These are phyloP conservation scores for Entomortierella beljakovae DNA, from an alignment of 192 early-diverging fungal genomes.

Conservation along the genomic window DNA sequence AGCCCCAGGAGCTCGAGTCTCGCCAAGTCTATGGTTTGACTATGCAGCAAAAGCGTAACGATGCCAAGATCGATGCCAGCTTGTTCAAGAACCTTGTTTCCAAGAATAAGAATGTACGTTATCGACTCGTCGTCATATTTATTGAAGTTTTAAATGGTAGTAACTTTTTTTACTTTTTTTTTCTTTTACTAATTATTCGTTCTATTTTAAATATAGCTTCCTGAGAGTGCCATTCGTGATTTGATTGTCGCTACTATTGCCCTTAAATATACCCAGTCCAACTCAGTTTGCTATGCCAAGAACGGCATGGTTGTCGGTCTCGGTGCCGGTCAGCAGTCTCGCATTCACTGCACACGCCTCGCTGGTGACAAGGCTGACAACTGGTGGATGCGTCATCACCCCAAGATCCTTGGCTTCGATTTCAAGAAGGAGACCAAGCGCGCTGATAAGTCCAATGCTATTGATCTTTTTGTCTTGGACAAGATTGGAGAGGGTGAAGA, in stretches of 20 bases:
- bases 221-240: slow-evolving; percentile 79
- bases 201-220: slow-evolving; percentile 51
- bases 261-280: slow-evolving; percentile 99
- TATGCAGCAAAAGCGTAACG: slow-evolving; percentile 94
- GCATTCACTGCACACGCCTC: slow-evolving; percentile 98
- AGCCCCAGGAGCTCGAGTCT: slow-evolving; percentile 85
- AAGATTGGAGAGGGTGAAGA: slow-evolving; percentile 85
- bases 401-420: slow-evolving; percentile 87
- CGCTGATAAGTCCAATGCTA: slow-evolving; percentile 96
- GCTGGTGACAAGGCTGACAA: slow-evolving; percentile 99
- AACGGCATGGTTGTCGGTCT: slow-evolving; percentile 97
- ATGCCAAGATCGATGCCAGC: slow-evolving; percentile 77
- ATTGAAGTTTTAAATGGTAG: no score
- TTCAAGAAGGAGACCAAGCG: slow-evolving; percentile 93
- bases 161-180: background rate
- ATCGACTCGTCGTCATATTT: background rate
- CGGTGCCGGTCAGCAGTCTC: slow-evolving; percentile 98
- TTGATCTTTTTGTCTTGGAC: slow-evolving; percentile 93
- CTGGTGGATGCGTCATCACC: slow-evolving; percentile 99
- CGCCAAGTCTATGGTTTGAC: slow-evolving; percentile 96
- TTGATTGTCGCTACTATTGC: slow-evolving; percentile 98
- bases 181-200: background rate
- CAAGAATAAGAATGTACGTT: slow-evolving; percentile 75
- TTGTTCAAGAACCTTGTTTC: slow-evolving; percentile 92
- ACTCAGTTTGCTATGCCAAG: slow-evolving; percentile 99